phyloP scores from a whole-genome alignment of 495 filamentous ascomycete genomes.

The Neurospora sp. region DNA sequence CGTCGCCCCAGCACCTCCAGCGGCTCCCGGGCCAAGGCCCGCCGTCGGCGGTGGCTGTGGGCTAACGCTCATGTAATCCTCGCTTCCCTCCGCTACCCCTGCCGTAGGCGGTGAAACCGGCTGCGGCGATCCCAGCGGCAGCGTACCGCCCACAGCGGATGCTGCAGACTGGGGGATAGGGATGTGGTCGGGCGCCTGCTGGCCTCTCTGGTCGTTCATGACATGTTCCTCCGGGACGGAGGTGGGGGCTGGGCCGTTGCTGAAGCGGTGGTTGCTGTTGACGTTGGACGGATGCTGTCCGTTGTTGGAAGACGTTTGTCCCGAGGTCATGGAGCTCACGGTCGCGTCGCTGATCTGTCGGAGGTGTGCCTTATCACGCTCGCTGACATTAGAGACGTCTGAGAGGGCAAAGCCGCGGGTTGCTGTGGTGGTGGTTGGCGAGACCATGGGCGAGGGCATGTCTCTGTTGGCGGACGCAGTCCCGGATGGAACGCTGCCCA shows the following conservation, averaged over 20 bases:
- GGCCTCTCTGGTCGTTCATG: background rate
- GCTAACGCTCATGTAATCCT: conserved; percentile 4
- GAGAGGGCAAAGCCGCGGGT: conserved; percentile 19
- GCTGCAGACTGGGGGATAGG: background rate
- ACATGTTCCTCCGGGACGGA: background rate
- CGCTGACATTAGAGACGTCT: conserved; percentile 34
- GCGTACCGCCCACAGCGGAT: background rate
- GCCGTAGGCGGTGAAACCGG: conserved; percentile 6
- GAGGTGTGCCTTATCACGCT: conserved; percentile 34
- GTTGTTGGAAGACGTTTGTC: background rate
- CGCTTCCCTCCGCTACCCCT: background rate
- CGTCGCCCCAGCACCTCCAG: background rate
- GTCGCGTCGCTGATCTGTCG: conserved; percentile 36
- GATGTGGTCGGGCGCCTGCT: background rate
- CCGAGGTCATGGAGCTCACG: conserved; percentile 23
- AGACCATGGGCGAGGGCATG: background rate
- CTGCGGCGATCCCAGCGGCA: background rate
- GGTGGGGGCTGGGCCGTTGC: background rate
- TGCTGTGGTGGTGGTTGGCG: background rate
- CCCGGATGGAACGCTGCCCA: conserved; percentile 6
- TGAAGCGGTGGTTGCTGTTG: background rate
- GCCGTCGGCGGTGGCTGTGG: conserved; percentile 5
- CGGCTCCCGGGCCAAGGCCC: background rate
- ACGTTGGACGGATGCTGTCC: background rate
- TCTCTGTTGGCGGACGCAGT: background rate